Evolutionary conservation across 1,284 basidiomycete species (phyloP), one percentile per base, ranked within the genome.

Genomic region (Earliella scabrosa): DNA sequence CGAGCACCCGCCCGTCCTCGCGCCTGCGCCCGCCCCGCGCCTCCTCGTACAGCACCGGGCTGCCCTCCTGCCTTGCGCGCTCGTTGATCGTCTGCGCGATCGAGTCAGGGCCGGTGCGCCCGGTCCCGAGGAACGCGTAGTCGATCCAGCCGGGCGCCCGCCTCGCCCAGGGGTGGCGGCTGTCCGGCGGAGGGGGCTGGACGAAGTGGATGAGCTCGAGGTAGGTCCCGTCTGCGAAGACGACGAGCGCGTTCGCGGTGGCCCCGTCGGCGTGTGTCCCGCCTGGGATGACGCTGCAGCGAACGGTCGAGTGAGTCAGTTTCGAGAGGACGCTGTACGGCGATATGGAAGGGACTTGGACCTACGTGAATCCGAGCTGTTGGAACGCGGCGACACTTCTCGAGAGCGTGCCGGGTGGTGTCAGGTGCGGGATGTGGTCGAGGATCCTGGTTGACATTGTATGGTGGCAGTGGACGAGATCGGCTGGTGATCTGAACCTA

Each of bases 381-480:
- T 72, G 73, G 60, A 86, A 89, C 47, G 81, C 76, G 21, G 76
- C 68, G 1, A 81, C 74, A n/a, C 75, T 77, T 34, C 78, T 68
- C n/a, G 77, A 65, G 4, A 88, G 73, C 0, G 81, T 75, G 0
- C 81, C 85, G 2, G 86, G 82, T 1, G 86, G 82, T 0, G 82
- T 83, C n/a, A 90, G 73, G 66, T 89, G 81, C 0, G 90, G 78
- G 56, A 90, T 82, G 63, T 90, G 87, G 58, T 90, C 87, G 16
- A 89, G 68, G 8, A 70, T 81, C 40, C 72, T 75, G 0, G 85
- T 13, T 34, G 9, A 31, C 4, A 14, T 31, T 31, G n/a, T n/a
- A n/a, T n/a, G n/a, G n/a, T n/a, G n/a, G n/a, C n/a, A n/a, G n/a
- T n/a, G n/a, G n/a, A n/a, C n/a, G n/a, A n/a, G n/a, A n/a, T n/a